These are phyloP conservation scores for Melastoma candidum DNA, from an alignment of 441 rosid genomes.

Conservation along the genomic window DNA sequence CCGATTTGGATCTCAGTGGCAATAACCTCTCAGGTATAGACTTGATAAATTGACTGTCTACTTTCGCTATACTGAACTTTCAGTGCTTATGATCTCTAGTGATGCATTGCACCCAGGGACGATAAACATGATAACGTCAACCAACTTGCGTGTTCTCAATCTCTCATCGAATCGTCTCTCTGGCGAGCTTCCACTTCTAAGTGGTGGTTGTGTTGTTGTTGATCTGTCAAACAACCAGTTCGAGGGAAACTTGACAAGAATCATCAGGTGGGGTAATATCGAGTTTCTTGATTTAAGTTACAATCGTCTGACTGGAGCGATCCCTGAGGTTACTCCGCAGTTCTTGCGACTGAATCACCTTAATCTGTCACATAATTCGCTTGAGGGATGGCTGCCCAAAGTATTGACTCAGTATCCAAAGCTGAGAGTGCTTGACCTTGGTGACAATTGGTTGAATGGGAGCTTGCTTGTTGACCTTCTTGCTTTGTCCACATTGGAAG, in stretches of 20 bases:
- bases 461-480: conserved; percentile 51
- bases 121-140: conserved; percentile 66
- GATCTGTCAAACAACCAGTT: conserved; percentile 85
- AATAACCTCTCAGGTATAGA: conserved; percentile 86
- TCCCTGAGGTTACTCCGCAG: conserved; percentile 73
- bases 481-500: conserved; percentile 59
- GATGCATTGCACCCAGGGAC: conserved; percentile 40
- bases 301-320: conserved; percentile 61
- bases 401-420: conserved; percentile 61
- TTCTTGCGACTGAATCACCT: conserved; percentile 82
- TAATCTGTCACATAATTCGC: conserved; percentile 76
- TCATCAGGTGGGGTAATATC: conserved; percentile 69
- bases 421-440: conserved; percentile 74
- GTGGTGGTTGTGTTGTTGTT: conserved; percentile 67
- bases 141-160: conserved; percentile 54
- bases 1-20: conserved; percentile 77
- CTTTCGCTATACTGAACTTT: not conserved
- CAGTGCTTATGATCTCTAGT: too few species aligned
- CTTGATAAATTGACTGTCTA: conserved; percentile 2
- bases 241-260: conserved; percentile 71
- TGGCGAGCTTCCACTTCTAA: conserved; percentile 84
- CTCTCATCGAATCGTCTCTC: conserved; percentile 71
- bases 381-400: conserved; percentile 54
- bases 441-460: conserved; percentile 70
- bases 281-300: conserved; percentile 88